A percentile compares a stretch with the other conserved stretches of the same genome.
Conservation (phyloP, 176 grass and related monocot genomes). For the Oryza rufipogon region DNA sequence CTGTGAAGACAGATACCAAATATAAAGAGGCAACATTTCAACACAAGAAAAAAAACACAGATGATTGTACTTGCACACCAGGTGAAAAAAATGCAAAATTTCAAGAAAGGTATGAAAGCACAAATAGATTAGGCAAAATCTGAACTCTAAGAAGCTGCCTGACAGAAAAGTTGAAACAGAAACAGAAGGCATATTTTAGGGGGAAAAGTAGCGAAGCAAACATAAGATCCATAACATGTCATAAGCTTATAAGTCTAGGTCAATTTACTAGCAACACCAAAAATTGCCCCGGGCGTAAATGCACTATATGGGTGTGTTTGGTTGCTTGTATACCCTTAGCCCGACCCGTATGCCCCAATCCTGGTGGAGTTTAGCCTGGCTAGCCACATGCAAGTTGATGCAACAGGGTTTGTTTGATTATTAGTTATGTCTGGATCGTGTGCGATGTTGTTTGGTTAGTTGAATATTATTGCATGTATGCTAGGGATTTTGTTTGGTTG, state of each 20-base stretch:
- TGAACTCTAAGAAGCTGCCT: background rate
- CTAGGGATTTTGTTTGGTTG: too few relatives aligned
- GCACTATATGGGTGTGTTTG: background rate
- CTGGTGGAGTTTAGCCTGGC: too few relatives aligned
- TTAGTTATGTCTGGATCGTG: too few relatives aligned
- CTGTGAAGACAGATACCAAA: background rate
- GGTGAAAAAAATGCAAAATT: background rate
- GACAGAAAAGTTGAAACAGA: background rate
- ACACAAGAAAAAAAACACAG: background rate
- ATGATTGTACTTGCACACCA: background rate
- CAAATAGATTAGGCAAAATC: background rate
- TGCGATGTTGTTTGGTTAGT: too few relatives aligned
- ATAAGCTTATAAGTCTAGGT: background rate
- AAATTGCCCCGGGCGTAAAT: background rate
- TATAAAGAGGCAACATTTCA: background rate
- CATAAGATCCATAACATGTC: background rate
- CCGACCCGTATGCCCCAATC: too few relatives aligned
- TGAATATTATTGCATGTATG: too few relatives aligned
- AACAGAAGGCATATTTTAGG: background rate
- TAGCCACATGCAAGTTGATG: too few relatives aligned
- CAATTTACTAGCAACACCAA: background rate
- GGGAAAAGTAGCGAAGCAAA: background rate
- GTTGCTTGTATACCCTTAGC: too few relatives aligned
- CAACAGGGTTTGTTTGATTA: too few relatives aligned
- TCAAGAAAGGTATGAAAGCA: background rate